Base-by-base conservation (phyloP, 164 flowering plant species). In the Pachysandra terminalis region DNA sequence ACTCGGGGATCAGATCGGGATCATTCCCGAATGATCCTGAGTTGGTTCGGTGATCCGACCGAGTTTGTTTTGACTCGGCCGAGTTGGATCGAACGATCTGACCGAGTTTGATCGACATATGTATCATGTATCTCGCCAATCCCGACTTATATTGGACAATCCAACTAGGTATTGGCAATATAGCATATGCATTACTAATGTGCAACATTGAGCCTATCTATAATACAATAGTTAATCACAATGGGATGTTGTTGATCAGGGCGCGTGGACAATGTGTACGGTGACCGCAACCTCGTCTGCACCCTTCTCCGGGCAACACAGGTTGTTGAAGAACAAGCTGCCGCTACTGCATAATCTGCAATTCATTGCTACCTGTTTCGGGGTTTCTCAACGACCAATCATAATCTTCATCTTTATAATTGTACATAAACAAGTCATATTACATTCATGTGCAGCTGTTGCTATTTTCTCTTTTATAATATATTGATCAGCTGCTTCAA, bases 181-280 rank as follows among this genome's bases (percentile, higher is more conserved):
- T n/a, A n/a, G n/a, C n/a, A n/a, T n/a, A n/a, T n/a, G n/a, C n/a
- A n/a, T n/a, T n/a, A n/a, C n/a, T n/a, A n/a, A n/a, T n/a, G n/a
- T n/a, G n/a, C n/a, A n/a, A n/a, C n/a, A n/a, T n/a, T n/a, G n/a
- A n/a, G n/a, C n/a, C n/a, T n/a, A n/a, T n/a, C n/a, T n/a, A n/a
- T n/a, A n/a, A n/a, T n/a, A n/a, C n/a, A n/a, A n/a, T n/a, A n/a
- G n/a, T 1, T 67, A 12, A 40, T 41, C 25, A 37, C 10, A 10
- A 19, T 58, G 25, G 17, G 41, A 57, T 40, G 16, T 57, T 53
- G 25, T 23, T 35, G 19, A 67, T 63, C 92, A 95, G 98, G 94
- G 21, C 95, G 98, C 56, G 96, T 95, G 32, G 94, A 95, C 85
- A 92, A 95, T 70, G 98, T 95, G 54, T 95, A 95, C 51, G 98